Evolutionary conservation across 805 yeast genomes (phyloP).

Genomic region (Suhomyces sp.): DNA sequence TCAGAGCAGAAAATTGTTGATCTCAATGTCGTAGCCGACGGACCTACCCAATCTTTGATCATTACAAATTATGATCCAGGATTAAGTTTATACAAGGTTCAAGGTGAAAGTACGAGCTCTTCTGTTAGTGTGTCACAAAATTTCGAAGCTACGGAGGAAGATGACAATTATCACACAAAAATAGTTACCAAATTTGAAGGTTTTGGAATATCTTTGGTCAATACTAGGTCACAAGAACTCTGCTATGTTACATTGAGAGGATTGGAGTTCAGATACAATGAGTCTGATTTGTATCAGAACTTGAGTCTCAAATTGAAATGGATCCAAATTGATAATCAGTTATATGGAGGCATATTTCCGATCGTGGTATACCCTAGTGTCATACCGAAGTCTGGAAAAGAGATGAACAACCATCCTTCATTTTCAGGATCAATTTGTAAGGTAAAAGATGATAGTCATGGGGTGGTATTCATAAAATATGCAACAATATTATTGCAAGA

Average conservation of each 20-base stretch:
- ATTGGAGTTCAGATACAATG: constrained; percentile 73
- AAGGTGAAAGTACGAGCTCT: constrained; percentile 19
- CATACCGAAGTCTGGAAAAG: constrained; percentile 78
- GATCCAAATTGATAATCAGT: constrained; percentile 91
- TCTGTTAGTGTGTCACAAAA: constrained; percentile 34
- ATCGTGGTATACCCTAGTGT: constrained; percentile 87
- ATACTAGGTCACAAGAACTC: constrained; percentile 67
- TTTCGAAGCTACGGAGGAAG: constrained; percentile 54
- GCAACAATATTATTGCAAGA: constrained; percentile 89
- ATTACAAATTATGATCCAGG: constrained; percentile 80
- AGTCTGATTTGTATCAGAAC: constrained; percentile 81
- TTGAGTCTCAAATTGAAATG: constrained; percentile 80
- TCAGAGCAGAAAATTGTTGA: constrained; percentile 60
- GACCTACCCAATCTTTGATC: constrained; percentile 85
- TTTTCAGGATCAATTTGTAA: constrained; percentile 81
- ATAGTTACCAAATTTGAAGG: constrained; percentile 74
- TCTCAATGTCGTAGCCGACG: constrained; percentile 92
- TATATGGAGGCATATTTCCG: constrained; percentile 85
- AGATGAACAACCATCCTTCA: constrained; percentile 86
- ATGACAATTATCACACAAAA: constrained; percentile 50
- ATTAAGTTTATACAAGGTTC: constrained; percentile 67
- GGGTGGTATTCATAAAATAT: constrained; percentile 84
- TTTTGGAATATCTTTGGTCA: constrained; percentile 81
- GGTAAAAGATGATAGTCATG: constrained; percentile 86
- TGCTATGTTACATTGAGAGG: constrained; percentile 83